Conservation (phyloP, 768 basidiomycete genomes). For the Multifurca ochricompacta region DNA sequence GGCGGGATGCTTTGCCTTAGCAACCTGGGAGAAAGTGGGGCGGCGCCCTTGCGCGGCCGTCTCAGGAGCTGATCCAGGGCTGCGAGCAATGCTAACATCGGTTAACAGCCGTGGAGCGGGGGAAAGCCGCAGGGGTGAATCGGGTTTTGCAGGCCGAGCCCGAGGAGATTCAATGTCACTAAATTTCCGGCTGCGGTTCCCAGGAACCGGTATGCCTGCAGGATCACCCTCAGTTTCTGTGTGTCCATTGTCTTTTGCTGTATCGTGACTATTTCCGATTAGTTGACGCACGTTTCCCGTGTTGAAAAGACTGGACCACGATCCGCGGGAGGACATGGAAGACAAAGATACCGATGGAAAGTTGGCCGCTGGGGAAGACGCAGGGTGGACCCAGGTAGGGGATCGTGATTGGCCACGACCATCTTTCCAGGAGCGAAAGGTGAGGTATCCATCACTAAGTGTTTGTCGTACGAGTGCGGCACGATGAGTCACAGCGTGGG, state of each 20-base stretch:
- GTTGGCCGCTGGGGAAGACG: slow-evolving; percentile 35
- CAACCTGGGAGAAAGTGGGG: slow-evolving; percentile 37
- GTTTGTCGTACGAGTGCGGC: slow-evolving; percentile 19
- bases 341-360: slow-evolving; percentile 36
- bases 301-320: slow-evolving; percentile 76
- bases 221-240: slow-evolving; percentile 17
- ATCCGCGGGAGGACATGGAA: slow-evolving; percentile 61
- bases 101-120: slow-evolving; percentile 42
- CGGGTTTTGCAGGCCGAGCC: background rate
- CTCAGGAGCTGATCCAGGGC: slow-evolving; percentile 4
- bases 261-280: slow-evolving; percentile 49
- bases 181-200: slow-evolving; percentile 13
- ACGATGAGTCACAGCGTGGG: slow-evolving; percentile 1
- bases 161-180: slow-evolving; percentile 7
- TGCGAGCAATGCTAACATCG: slow-evolving; percentile 29
- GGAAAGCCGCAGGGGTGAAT: slow-evolving; percentile 1
- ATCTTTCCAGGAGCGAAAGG: slow-evolving; percentile 32
- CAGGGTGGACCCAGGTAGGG: slow-evolving; percentile 44
- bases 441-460: slow-evolving; percentile 53
- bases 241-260: slow-evolving; percentile 35
- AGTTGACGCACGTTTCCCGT: slow-evolving; percentile 60
- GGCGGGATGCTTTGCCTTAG: slow-evolving; percentile 26
- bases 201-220: slow-evolving; percentile 28
- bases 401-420: slow-evolving; percentile 36
- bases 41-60: slow-evolving; percentile 25